phyloP scores from a whole-genome alignment of 495 filamentous ascomycete genomes.

The Aspergillus cristatus region DNA sequence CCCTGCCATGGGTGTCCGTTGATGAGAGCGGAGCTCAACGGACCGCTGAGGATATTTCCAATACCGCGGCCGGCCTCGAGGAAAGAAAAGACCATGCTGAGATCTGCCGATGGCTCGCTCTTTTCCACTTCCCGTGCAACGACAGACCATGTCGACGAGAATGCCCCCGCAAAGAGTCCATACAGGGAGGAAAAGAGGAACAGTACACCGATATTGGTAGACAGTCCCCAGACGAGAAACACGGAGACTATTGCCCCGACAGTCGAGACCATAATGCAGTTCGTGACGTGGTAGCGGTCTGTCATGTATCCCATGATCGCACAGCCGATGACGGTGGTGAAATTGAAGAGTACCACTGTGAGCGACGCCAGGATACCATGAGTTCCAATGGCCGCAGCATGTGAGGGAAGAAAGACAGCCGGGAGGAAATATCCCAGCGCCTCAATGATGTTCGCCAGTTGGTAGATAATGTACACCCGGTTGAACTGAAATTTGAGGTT shows the following conservation, averaged over 20 bases:
- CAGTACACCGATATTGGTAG: conserved; percentile 35
- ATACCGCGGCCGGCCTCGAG: conserved; percentile 49
- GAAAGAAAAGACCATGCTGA: conserved; percentile 43
- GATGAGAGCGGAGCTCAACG: conserved; percentile 46
- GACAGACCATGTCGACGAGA: conserved; percentile 44
- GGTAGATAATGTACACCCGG: conserved; percentile 35
- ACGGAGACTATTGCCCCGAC: conserved; percentile 40
- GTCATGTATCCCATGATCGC: conserved; percentile 44
- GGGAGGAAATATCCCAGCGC: conserved; percentile 51
- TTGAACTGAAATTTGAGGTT: conserved; percentile 32
- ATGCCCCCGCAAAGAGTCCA: conserved; percentile 53
- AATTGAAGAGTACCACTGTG: conserved; percentile 40
- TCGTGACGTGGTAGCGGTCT: conserved; percentile 44
- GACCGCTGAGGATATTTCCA: conserved; percentile 45
- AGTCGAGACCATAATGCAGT: conserved; percentile 42
- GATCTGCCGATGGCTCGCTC: conserved; percentile 23
- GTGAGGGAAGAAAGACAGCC: conserved; percentile 46
- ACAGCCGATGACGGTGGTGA: conserved; percentile 39
- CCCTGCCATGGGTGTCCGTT: conserved; percentile 5
- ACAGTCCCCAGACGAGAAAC: conserved; percentile 55
- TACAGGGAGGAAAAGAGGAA: conserved; percentile 50
- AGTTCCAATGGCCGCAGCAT: conserved; percentile 32
- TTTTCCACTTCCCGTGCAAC: conserved; percentile 37
- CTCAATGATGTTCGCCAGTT: conserved; percentile 42
- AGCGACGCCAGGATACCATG: conserved; percentile 21